phyloP scores from a whole-genome alignment of 2,329 filamentous ascomycete species.

The Claviceps humidiphila region DNA sequence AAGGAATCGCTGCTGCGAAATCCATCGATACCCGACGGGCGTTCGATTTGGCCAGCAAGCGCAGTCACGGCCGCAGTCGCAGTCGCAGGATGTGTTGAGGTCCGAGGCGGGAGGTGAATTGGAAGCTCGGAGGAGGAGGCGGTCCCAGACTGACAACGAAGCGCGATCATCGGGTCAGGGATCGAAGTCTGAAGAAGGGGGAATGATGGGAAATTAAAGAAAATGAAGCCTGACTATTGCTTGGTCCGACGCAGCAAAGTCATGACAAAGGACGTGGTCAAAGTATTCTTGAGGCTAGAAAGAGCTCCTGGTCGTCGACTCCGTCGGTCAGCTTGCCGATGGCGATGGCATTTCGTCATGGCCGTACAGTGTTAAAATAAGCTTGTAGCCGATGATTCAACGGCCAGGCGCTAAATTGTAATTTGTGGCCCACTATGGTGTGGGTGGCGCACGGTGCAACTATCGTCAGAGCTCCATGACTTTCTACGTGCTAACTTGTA shows the following conservation, averaged over 20 bases:
- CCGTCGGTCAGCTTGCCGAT: background rate
- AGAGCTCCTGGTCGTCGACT: background rate
- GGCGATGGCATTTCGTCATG: background rate
- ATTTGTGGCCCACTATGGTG: background rate
- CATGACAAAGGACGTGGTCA: background rate
- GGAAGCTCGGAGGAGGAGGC: background rate
- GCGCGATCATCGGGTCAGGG: conserved; percentile 2
- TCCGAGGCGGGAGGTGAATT: background rate
- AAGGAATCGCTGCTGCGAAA: background rate
- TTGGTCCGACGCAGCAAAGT: background rate
- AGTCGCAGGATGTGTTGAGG: background rate
- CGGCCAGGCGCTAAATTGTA: background rate
- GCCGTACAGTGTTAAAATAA: background rate
- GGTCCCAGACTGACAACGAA: background rate
- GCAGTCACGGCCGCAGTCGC: conserved; percentile 1
- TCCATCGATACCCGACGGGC: conserved; percentile 3
- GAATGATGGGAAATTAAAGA: background rate
- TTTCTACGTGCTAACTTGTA: background rate
- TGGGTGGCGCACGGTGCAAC: background rate
- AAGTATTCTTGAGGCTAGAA: background rate
- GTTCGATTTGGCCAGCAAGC: conserved; percentile 3
- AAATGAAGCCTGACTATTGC: background rate
- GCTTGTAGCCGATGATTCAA: background rate
- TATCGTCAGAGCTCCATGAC: background rate
- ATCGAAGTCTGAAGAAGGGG: background rate